phyloP scores from a whole-genome alignment of 371 early-diverging fungal species.

The Caulochytrium protostelioides region DNA sequence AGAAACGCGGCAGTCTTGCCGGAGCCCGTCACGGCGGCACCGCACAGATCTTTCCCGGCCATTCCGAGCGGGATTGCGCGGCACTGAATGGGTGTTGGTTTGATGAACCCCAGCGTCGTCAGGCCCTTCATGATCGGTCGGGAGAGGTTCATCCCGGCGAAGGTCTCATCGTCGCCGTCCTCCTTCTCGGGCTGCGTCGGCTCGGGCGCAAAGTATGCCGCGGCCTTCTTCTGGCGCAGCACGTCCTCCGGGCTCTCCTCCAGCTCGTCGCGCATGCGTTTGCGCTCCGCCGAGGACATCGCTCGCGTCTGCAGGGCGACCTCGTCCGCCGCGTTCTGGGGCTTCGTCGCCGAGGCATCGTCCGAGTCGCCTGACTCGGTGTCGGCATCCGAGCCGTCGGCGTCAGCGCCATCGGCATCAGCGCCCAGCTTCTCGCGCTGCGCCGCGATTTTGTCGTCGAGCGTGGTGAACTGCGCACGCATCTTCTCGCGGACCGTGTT shows the following conservation, averaged over 20 bases:
- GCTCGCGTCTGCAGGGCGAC: constrained; percentile 8
- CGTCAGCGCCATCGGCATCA: constrained; percentile 7
- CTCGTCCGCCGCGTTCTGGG: constrained; percentile 17
- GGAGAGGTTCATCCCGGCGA: constrained; percentile 75
- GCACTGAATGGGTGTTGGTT: constrained; percentile 94
- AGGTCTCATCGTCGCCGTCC: constrained; percentile 23
- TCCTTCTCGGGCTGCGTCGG: background rate
- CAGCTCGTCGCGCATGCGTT: background rate
- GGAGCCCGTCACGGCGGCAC: constrained; percentile 97
- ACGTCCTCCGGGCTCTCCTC: background rate
- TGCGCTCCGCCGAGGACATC: constrained; percentile 12
- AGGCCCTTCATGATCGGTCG: constrained; percentile 86
- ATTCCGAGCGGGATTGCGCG: constrained; percentile 90
- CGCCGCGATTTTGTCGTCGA: constrained; percentile 50
- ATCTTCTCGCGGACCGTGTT: constrained; percentile 7
- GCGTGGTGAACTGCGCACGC: constrained; percentile 15
- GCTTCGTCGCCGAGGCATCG: constrained; percentile 13
- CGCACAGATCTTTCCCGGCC: constrained; percentile 96
- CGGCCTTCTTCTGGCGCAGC: background rate
- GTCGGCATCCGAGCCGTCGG: background rate
- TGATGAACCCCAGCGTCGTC: constrained; percentile 62
- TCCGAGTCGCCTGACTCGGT: constrained; percentile 5
- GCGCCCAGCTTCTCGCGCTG: constrained; percentile 14
- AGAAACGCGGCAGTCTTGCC: constrained; percentile 98
- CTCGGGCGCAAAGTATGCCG: constrained; percentile 1